These are phyloP conservation scores for Simplicillium sp. DNA, from an alignment of 2,329 filamentous ascomycete species.

Conservation along the genomic window DNA sequence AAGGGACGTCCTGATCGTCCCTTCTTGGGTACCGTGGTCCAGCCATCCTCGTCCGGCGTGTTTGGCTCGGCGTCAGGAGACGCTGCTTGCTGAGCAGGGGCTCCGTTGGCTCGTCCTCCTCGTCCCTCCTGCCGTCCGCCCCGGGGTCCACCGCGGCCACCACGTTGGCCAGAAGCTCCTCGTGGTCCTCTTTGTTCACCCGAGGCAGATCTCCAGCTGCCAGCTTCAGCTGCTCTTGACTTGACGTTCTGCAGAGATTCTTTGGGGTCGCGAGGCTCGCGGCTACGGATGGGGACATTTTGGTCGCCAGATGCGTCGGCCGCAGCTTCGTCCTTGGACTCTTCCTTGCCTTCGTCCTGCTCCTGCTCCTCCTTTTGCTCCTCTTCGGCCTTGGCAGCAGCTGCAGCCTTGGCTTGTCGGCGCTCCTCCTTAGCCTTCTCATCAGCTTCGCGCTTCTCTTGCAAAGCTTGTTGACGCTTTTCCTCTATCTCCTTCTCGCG, in stretches of 20 bases:
- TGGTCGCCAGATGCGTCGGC: slow-evolving; percentile 32
- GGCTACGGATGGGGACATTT: slow-evolving; percentile 28
- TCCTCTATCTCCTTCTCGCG: slow-evolving; percentile 87
- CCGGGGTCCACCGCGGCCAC: slow-evolving; percentile 25
- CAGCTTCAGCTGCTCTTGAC: slow-evolving; percentile 46
- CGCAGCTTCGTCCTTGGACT: slow-evolving; percentile 21
- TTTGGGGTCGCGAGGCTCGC: slow-evolving; percentile 26
- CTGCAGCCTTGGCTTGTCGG: slow-evolving; percentile 49
- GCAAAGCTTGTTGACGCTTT: slow-evolving; percentile 63
- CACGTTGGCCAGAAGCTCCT: slow-evolving; percentile 30
- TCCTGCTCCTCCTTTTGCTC: slow-evolving; percentile 15
- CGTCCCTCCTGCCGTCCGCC: slow-evolving; percentile 27
- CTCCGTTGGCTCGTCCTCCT: slow-evolving; percentile 38
- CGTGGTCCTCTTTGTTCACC: slow-evolving; percentile 38
- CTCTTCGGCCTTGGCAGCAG: slow-evolving; percentile 33
- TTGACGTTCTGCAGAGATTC: slow-evolving; percentile 36
- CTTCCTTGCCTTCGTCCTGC: slow-evolving; percentile 18
- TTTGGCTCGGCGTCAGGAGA: slow-evolving; percentile 19
- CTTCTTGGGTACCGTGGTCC: slow-evolving; percentile 47
- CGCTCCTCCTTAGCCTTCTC: slow-evolving; percentile 76
- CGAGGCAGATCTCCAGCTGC: slow-evolving; percentile 50
- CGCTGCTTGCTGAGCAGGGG: slow-evolving; percentile 27
- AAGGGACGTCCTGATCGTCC: slow-evolving; percentile 22
- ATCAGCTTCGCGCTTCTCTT: slow-evolving; percentile 79
- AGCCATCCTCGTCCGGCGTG: slow-evolving; percentile 48